Evolutionary conservation across 163 green algal species (phyloP), one percentile per base, ranked within the genome.

Genomic region (Coccomyxa subellipsoidea): DNA sequence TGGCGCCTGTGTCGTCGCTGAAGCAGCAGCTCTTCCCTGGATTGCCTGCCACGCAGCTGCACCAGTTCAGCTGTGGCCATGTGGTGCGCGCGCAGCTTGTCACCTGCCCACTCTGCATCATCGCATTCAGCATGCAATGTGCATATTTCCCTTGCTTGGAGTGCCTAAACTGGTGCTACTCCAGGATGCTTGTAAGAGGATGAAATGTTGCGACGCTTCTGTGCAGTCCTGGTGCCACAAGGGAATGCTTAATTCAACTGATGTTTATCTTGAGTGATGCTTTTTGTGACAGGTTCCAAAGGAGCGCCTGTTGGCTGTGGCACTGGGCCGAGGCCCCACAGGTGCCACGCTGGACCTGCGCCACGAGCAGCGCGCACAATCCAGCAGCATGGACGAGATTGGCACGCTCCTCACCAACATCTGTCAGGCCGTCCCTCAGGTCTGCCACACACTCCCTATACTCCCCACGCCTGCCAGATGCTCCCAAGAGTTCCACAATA

Each of bases 31-130:
- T 99, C 29, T 96, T 98, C 80, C 91, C 93, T 0, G 77, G 59
- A 10, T 34, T 91, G 38, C 80, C 87, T 2, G 73, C 81, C 0
- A 31, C 40, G 35, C 8, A 37, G 36, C 39, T 98, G 35, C 81
- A 80, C 27, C 87, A 90, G 78, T 98, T 97, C 80, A 87, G 82
- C 37, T 99, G 96, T 83, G 95, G 94, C 25, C 97, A 99, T 82
- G 93, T 99, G n/a, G 90, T 99, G 5, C 86, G 85, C 21, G n/a
- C n/a, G n/a, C 72, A 29, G 32, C 38, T 3, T 37, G 73, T 3
- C 78, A 39, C n/a, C 83, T 86, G 36, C 83, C 81, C 4, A 54
- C 72, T 15, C 54, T 85, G 71, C 39, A 39, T 76, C 4, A n/a
- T n/a, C n/a, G n/a, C n/a, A n/a, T n/a, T n/a, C 54, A 69, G 54